Evolutionary conservation across 2,329 filamentous ascomycete species (phyloP), one percentile per base, ranked within the genome.

Genomic region (Phialemoniopsis sp.): DNA sequence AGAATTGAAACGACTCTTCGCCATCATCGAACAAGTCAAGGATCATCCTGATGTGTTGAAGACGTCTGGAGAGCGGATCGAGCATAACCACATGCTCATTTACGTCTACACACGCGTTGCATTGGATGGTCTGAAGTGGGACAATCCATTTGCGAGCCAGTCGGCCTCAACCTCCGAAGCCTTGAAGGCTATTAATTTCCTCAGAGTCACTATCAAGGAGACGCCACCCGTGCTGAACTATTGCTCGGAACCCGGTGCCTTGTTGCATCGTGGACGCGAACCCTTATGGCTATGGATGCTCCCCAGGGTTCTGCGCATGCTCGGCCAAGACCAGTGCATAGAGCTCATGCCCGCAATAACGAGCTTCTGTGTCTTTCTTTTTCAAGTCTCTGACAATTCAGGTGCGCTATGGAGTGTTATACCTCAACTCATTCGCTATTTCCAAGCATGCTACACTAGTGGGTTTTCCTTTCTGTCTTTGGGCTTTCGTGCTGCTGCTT

Each of bases 41-140:
- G 68, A 74, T 46, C 54, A 73, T 10, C 73, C 67, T 30, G 60
- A 57, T 1, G 54, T 70, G 18, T 72, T 91, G 18, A 79, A 81
- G 26, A 74, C 78, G 12, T 55, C 70, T 2, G 77, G 83, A 46
- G 80, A 86, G 33, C 82, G 85, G 48, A 64, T 86, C 33, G 76
- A 82, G 37, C 82, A 94, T 57, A 91, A 94, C 50, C 85, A 89
- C 52, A 86, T 89, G 62, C 76, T 96, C 36, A 82, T 95, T 38
- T 89, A 87, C 54, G 85, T 95, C 46, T 86, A 93, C 50, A 74
- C 85, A 36, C 83, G 87, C 55, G 86, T 88, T 42, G 85, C 89
- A 16, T 69, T 96, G 12, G 85, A 89, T 49, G 73, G 73, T 33
- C 70, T 87, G 34, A 73, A 74, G 47, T 72, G 78, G 54, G 78